phyloP scores from a whole-genome alignment of 2,329 filamentous ascomycete species.

The Aspergillus fischeri region DNA sequence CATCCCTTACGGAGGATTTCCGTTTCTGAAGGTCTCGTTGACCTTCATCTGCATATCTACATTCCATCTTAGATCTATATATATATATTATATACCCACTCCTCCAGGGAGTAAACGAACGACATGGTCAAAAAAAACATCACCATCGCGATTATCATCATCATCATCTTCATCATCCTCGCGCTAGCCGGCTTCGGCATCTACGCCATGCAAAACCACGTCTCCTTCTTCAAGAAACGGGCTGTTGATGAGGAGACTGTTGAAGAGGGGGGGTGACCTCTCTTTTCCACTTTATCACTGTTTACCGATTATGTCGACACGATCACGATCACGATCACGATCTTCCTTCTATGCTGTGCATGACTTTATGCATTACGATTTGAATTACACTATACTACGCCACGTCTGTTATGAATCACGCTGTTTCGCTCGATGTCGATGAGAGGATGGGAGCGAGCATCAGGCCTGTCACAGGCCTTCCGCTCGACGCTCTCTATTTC shows the following conservation, averaged over 20 bases:
- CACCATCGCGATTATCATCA: conserved; percentile 48
- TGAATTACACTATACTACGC: background rate
- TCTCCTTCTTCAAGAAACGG: conserved; percentile 27
- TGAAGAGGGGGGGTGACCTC: conserved; percentile 13
- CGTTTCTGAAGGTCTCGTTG: background rate
- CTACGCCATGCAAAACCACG: conserved; percentile 31
- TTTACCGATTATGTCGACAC: background rate
- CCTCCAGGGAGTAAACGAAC: background rate
- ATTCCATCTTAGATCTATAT: background rate
- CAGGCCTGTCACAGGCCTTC: too few relatives aligned
- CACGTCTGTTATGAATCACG: background rate
- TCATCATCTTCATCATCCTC: conserved; percentile 46
- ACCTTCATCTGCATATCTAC: background rate
- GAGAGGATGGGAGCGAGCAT: too few relatives aligned
- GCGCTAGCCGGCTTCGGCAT: conserved; percentile 39
- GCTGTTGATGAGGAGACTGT: conserved; percentile 31
- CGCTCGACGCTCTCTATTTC: background rate
- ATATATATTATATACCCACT: background rate
- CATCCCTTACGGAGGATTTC: background rate
- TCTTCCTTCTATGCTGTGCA: background rate
- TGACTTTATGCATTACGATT: background rate
- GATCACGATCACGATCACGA: background rate
- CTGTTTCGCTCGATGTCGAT: background rate
- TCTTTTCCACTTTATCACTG: background rate
- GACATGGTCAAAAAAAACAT: conserved; percentile 45